Conservation (phyloP, 805 yeast genomes). For the Blastobotrys americana region DNA sequence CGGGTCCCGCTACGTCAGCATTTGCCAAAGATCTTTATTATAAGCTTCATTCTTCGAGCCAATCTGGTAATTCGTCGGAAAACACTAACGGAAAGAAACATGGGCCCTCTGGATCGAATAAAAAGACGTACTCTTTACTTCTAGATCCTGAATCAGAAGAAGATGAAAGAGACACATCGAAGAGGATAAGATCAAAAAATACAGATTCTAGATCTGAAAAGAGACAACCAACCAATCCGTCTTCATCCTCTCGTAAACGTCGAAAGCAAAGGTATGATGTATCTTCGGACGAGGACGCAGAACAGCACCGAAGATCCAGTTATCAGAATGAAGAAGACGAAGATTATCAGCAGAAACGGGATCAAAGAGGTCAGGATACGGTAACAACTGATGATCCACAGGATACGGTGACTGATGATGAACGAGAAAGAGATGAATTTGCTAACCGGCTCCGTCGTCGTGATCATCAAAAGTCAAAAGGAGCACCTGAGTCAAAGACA, state of each 20-base stretch:
- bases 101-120: constrained; percentile 22
- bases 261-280: constrained; percentile 9
- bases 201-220: neutral
- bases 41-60: constrained; percentile 8
- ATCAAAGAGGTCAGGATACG: constrained; percentile 19
- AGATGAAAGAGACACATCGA: constrained; percentile 28
- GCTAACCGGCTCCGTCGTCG: constrained; percentile 1
- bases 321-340: too few species aligned
- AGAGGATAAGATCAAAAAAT: constrained; percentile 19
- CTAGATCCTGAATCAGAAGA: constrained; percentile 35
- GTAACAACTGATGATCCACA: neutral
- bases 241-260: neutral
- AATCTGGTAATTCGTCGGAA: too few species aligned
- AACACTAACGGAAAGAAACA: constrained; percentile 1
- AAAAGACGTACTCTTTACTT: neutral
- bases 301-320: too few species aligned
- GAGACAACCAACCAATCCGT: too few species aligned
- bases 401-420: too few species aligned
- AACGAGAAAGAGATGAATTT: constrained; percentile 2
- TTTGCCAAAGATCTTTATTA: constrained; percentile 20
- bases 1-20: constrained; percentile 3
- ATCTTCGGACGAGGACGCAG: neutral
- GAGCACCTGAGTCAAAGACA: neutral
- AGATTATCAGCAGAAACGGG: too few species aligned
- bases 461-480: neutral